These are phyloP conservation scores for Thymus mandschuricus DNA, from an alignment of 257 asterid species.

Conservation along the genomic window DNA sequence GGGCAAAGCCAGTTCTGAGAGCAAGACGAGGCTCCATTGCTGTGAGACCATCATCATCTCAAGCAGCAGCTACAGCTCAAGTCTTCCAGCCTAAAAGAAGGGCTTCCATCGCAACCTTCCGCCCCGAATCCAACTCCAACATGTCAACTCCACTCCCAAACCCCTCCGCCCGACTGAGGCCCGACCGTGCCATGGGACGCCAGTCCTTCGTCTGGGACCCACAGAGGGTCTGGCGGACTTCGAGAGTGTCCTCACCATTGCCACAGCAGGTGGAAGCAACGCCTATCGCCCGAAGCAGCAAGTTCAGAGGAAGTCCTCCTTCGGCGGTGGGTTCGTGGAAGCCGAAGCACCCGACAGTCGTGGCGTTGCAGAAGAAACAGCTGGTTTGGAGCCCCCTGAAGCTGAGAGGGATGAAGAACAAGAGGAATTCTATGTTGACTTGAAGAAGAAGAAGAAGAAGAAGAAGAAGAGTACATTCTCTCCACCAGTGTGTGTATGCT, in stretches of 20 bases:
- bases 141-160: slow-evolving; percentile 50
- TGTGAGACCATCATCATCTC: slow-evolving; percentile 49
- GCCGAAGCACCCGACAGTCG: slow-evolving; percentile 66
- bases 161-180: slow-evolving; percentile 44
- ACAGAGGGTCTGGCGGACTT: slow-evolving; percentile 65
- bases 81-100: slow-evolving; percentile 70
- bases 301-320: slow-evolving; percentile 61
- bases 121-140: slow-evolving; percentile 51
- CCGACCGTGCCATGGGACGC: slow-evolving; percentile 59
- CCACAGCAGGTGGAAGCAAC: slow-evolving; percentile 53
- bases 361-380: slow-evolving; percentile 63
- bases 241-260: slow-evolving; percentile 69
- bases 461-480: not conserved
- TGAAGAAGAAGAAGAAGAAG: slow-evolving; percentile 9
- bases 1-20: slow-evolving; percentile 43
- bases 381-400: slow-evolving; percentile 69
- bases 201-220: slow-evolving; percentile 85
- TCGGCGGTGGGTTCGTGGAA: slow-evolving; percentile 50
- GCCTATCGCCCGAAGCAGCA: slow-evolving; percentile 64
- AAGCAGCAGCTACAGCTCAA: slow-evolving; percentile 43
- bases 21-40: slow-evolving; percentile 79
- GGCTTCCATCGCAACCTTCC: slow-evolving; percentile 77
- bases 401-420: slow-evolving; percentile 46
- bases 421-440: slow-evolving; percentile 38
- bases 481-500: slow-evolving; percentile 33